These are phyloP conservation scores for Thraustochytrium sp. DNA, from an alignment of 352 stramenopile species.

Conservation along the genomic window DNA sequence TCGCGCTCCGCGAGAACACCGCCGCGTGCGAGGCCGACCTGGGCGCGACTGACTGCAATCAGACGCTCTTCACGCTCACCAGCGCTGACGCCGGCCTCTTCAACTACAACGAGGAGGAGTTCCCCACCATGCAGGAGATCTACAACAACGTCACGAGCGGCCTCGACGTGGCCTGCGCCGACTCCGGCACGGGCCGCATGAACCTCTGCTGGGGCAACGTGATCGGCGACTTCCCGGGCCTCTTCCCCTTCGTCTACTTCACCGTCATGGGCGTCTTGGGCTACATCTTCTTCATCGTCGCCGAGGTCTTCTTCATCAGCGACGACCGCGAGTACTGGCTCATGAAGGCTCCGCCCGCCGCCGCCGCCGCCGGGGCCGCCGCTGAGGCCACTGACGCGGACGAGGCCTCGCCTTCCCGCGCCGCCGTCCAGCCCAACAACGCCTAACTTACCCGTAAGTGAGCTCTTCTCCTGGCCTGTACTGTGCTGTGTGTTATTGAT, in stretches of 20 bases:
- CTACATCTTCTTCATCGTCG: conserved; percentile 44
- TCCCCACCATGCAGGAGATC: not conserved
- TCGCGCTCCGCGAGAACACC: not conserved
- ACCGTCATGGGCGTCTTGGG: not conserved
- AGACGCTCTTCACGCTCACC: not conserved
- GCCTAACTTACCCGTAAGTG: too few relatives aligned
- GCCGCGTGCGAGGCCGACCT: not conserved
- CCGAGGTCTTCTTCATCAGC: conserved; percentile 41
- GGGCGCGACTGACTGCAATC: not conserved
- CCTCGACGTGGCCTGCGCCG: not conserved
- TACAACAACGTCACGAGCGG: conserved; percentile 4
- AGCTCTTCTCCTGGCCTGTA: too few relatives aligned
- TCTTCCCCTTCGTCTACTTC: conserved; percentile 42
- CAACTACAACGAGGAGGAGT: not conserved
- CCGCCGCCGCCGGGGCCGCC: not conserved
- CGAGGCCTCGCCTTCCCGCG: not conserved
- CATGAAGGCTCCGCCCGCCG: not conserved
- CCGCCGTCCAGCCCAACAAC: not conserved
- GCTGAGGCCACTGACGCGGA: not conserved
- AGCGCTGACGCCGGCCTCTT: not conserved
- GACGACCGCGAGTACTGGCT: conserved; percentile 24
- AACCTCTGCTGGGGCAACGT: conserved; percentile 40
- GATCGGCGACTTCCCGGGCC: not conserved
- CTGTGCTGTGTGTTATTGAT: too few relatives aligned
- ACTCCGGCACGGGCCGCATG: not conserved